Evolutionary conservation across 257 asterid genomes (phyloP), one percentile per base, ranked within the genome.

Genomic region (Ilex aquifolium): DNA sequence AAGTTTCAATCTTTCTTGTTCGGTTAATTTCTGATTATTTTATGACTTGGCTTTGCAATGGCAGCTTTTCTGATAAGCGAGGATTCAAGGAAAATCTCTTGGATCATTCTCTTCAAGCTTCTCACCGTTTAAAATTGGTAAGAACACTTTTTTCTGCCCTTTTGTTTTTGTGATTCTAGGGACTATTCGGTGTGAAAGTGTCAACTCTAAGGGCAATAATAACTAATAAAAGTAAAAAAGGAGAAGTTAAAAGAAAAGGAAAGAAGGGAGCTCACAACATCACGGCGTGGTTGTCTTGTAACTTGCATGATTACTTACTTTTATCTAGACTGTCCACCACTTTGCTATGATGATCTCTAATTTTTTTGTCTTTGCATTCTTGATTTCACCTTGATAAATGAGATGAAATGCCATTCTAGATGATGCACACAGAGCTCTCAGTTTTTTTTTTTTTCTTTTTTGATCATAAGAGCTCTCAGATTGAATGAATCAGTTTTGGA

Each of bases 21-120:
- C 59, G 50, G 55, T 46, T 65, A 62, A 46, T 46, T 46, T 46
- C n/a, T 46, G 9, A 3, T 10, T 13, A 46, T 8, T 46, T 46
- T 46, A 10, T 3, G 3, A 3, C 13, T 7, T 46, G n/a, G n/a
- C 3, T 51, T 66, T 68, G 63, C 59, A 58, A 65, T 77, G 68
- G 66, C 89, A 90, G 96, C 78, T 76, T 81, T 63, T 93, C 89
- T 6, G 87, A 77, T 59, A 81, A 66, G 69, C 65, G 76, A 65
- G 82, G 64, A 62, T 16, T 56, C 13, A 76, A 72, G 64, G 95
- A 82, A 65, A 74, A 75, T 58, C 74, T 48, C 59, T 40, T 21
- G 63, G 76, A 63, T 69, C 76, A 65, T 57, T 70, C 81, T 15
- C 61, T 75, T 21, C 86, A 74, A 67, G 76, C 76, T 16, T 74